These are phyloP conservation scores for Magnusiomyces ingens DNA, from an alignment of 1,139 yeast species.

Conservation along the genomic window DNA sequence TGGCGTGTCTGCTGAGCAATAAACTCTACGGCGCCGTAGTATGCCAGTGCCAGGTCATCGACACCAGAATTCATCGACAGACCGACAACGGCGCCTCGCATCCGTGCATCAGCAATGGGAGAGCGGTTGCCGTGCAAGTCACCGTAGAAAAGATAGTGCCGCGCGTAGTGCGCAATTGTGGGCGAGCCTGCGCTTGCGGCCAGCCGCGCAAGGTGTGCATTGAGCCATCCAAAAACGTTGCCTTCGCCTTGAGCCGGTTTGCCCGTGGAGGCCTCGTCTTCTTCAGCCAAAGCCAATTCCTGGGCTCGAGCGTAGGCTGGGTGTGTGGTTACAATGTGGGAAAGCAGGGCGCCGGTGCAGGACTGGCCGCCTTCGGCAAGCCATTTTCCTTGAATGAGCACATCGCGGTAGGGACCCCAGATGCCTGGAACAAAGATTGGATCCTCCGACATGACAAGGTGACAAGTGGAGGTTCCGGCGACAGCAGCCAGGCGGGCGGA, in stretches of 20 bases:
- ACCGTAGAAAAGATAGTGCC: constrained; percentile 85
- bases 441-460: constrained; percentile 76
- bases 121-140: constrained; percentile 96
- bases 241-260: constrained; percentile 34
- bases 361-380: constrained; percentile 99
- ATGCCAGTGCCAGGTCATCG: constrained; percentile 76
- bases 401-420: constrained; percentile 98
- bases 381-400: constrained; percentile 84
- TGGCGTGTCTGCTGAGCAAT: constrained; percentile 97
- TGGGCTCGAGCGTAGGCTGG: constrained; percentile 64
- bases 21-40: constrained; percentile 92
- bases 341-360: constrained; percentile 89
- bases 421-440: constrained; percentile 92
- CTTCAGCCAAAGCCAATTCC: constrained; percentile 34
- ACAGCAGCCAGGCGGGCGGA: constrained; percentile 90
- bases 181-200: constrained; percentile 51
- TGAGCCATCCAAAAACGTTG: constrained; percentile 72
- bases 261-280: background rate
- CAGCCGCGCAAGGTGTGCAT: constrained; percentile 63
- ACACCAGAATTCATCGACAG: constrained; percentile 84
- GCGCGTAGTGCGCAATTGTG: constrained; percentile 73
- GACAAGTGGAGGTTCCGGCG: constrained; percentile 98
- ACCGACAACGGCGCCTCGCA: constrained; percentile 93
- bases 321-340: constrained; percentile 83
- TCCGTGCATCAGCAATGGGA: constrained; percentile 88